Conservation (phyloP, 192 early-diverging fungal species). For the Allomyces arbusculus region DNA sequence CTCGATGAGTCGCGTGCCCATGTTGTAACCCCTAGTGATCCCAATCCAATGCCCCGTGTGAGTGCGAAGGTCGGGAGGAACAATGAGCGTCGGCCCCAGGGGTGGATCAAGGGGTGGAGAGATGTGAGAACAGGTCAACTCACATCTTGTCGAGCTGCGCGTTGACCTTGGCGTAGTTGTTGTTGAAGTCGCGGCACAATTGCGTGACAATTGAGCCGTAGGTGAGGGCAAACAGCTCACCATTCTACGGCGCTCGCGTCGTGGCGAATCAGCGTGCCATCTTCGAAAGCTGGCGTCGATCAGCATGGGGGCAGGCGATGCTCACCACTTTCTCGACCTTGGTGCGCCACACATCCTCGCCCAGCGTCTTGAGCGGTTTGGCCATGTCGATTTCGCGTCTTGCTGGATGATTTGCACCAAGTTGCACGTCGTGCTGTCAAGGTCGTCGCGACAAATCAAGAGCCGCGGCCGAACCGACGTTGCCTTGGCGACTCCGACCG, state of each 20-base stretch:
- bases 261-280: conserved; percentile 7
- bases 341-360: conserved; percentile 91
- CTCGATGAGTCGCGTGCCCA: conserved; percentile 83
- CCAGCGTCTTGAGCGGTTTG: conserved; percentile 56
- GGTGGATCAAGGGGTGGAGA: neutral
- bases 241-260: conserved; percentile 7
- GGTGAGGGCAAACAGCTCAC: conserved; percentile 90
- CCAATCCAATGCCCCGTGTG: neutral
- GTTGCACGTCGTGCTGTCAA: no score
- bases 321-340: conserved; percentile 85
- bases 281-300: neutral
- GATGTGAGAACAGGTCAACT: neutral
- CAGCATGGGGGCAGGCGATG: neutral
- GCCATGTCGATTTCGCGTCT: no score
- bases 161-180: conserved; percentile 83
- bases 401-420: no score
- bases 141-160: conserved; percentile 95
- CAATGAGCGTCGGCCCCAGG: neutral
- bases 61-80: neutral
- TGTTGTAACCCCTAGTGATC: conserved; percentile 77
- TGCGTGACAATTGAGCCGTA: conserved; percentile 94
- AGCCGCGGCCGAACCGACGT: no score
- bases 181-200: conserved; percentile 73
- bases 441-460: no score
- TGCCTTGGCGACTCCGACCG: no score